phyloP scores from a whole-genome alignment of 2,329 filamentous ascomycete species.

The Penicillium digitatum region DNA sequence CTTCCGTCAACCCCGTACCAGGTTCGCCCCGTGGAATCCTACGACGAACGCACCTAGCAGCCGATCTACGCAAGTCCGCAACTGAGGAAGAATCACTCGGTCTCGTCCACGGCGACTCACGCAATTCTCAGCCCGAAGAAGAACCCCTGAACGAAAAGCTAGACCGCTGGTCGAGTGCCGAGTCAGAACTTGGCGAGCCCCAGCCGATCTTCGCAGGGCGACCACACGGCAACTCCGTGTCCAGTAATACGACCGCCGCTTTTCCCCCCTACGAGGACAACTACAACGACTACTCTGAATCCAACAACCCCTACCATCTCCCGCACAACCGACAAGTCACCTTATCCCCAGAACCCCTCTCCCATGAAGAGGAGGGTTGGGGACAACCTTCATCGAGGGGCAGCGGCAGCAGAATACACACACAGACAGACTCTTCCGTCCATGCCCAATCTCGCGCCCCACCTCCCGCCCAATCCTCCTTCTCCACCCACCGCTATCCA shows the following conservation, averaged over 20 bases:
- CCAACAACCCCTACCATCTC: conserved; percentile 25
- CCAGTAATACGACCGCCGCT: conserved; percentile 20
- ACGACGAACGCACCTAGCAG: conserved; percentile 39
- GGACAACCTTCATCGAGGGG: conserved; percentile 5
- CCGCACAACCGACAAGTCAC: conserved; percentile 14
- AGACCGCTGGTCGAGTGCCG: conserved; percentile 25
- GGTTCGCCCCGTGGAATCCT: conserved; percentile 37
- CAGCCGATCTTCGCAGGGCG: conserved; percentile 17
- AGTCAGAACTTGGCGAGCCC: conserved; percentile 22
- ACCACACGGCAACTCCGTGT: conserved; percentile 23
- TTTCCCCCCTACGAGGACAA: conserved; percentile 29
- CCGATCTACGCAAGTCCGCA: conserved; percentile 45
- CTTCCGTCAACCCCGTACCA: conserved; percentile 17
- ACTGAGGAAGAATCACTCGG: conserved; percentile 82
- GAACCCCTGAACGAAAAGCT: conserved; percentile 30
- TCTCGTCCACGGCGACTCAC: conserved; percentile 70
- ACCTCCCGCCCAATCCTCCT: conserved; percentile 21
- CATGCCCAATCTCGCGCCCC: conserved; percentile 14
- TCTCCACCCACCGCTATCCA: conserved; percentile 25
- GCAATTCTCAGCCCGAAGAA: conserved; percentile 17
- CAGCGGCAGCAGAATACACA: conserved; percentile 7
- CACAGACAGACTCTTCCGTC: conserved; percentile 20
- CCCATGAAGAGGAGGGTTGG: conserved; percentile 15
- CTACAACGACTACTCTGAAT: conserved; percentile 22
- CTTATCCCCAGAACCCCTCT: conserved; percentile 13